These are phyloP conservation scores for Gloeophyllum trabeum DNA, from an alignment of 768 basidiomycete species.

Conservation along the genomic window DNA sequence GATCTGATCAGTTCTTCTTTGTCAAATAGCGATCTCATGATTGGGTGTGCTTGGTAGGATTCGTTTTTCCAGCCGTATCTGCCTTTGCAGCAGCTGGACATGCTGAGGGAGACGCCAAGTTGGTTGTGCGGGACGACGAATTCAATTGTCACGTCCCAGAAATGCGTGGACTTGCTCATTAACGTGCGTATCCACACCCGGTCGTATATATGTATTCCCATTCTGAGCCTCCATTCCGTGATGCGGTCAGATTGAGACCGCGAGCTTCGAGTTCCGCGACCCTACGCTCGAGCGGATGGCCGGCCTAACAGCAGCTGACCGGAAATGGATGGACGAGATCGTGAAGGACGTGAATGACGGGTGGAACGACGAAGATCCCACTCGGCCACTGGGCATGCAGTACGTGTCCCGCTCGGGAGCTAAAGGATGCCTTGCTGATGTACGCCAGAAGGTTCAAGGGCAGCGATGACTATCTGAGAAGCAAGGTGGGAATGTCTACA, in stretches of 20 bases:
- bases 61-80: conserved; percentile 98
- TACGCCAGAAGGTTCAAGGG: conserved; percentile 85
- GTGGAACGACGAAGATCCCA: conserved; percentile 60
- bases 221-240: neutral
- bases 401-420: conserved; percentile 24
- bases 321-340: conserved; percentile 97
- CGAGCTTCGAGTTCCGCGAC: conserved; percentile 79
- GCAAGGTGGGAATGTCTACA: conserved; percentile 41
- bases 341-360: conserved; percentile 76
- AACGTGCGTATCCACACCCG: conserved; percentile 42
- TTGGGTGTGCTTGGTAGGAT: conserved; percentile 57
- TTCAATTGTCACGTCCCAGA: conserved; percentile 87
- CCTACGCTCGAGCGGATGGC: conserved; percentile 67
- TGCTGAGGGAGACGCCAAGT: conserved; percentile 64
- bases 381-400: conserved; percentile 49
- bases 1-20: neutral
- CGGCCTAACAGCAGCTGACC: conserved; percentile 80
- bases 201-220: neutral
- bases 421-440: too few species aligned
- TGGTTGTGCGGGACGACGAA: conserved; percentile 97
- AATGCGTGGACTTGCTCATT: conserved; percentile 83
- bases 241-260: conserved; percentile 70
- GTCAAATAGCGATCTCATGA: neutral
- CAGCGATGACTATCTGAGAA: conserved; percentile 88
- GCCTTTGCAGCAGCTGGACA: conserved; percentile 89